phyloP scores from a whole-genome alignment of 257 asterid genomes.

The Nicotiana benthamiana region DNA sequence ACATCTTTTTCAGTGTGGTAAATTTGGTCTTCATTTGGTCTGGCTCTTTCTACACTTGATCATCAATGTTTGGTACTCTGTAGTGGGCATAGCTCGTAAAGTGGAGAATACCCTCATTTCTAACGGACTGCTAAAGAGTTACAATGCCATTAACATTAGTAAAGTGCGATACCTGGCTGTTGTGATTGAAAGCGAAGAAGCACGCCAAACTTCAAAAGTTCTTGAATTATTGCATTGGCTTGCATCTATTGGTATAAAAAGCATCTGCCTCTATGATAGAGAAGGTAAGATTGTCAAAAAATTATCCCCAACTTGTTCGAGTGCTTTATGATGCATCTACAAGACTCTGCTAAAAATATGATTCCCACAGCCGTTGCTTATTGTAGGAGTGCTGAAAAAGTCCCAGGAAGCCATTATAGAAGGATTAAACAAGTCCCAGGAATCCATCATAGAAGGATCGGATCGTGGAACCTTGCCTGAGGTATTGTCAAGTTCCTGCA shows the following conservation, averaged over 20 bases:
- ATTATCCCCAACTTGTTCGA: slow-evolving; percentile 5
- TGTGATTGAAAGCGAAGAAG: slow-evolving; percentile 90
- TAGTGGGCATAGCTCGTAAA: slow-evolving; percentile 31
- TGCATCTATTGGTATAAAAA: slow-evolving; percentile 48
- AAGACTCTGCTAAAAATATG: slow-evolving; percentile 4
- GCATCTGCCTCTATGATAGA: slow-evolving; percentile 73
- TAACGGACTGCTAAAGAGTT: slow-evolving; percentile 42
- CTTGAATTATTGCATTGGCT: slow-evolving; percentile 71
- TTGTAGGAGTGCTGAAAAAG: slow-evolving; percentile 72
- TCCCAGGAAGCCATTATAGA: slow-evolving; percentile 51
- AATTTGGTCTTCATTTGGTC: slow-evolving; percentile 39
- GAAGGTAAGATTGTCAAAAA: slow-evolving; percentile 46
- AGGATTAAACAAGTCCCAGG: slow-evolving; percentile 50
- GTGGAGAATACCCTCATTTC: slow-evolving; percentile 75
- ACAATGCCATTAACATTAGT: slow-evolving; percentile 44
- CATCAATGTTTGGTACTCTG: slow-evolving; percentile 55
- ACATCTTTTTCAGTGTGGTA: slow-evolving; percentile 35
- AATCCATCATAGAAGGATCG: slow-evolving; percentile 40
- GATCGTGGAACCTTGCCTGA: slow-evolving; percentile 31
- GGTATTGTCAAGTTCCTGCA: slow-evolving; percentile 29
- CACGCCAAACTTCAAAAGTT: slow-evolving; percentile 52
- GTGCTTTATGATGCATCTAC: slow-evolving; percentile 1
- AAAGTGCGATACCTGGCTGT: slow-evolving; percentile 75
- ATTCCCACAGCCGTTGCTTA: slow-evolving; percentile 11
- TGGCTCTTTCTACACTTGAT: slow-evolving; percentile 64